Evolutionary conservation across 2,329 filamentous ascomycete genomes (phyloP), one percentile per base, ranked within the genome.

Genomic region (Xylaria multiplex): DNA sequence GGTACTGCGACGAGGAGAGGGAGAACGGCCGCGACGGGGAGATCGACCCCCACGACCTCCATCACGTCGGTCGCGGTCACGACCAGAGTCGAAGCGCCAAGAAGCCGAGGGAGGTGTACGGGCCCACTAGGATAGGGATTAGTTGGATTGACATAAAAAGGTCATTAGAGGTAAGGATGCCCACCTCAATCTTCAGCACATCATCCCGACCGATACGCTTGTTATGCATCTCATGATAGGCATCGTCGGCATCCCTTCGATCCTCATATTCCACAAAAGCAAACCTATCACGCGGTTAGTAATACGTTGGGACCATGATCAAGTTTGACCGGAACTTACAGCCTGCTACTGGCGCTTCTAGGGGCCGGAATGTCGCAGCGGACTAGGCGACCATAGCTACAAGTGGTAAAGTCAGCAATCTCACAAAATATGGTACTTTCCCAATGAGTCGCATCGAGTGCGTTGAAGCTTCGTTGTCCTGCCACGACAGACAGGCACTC

Each of bases 181-280:
- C 73, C 82, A 97, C 96, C 88, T 99, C 96, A 72, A 99, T 98
- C 85, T 99, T 99, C 83, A 99, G 80, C 66, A 97, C 84, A 76
- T 99, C 96, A 78, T 99, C 96, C 69, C 95, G 91, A 54, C 93
- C 94, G 74, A 99, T 93, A 72, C 95, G 93, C 88, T 97, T 97
- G 85, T 98, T 98, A 79, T 99, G 96, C 96, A 99, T 99, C 84
- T 99, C 96, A 80, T 99, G 93, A 79, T 99, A 99, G 54, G 96
- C 96, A 83, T 99, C 96, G 80, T 99, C 96, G 70, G 96, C 94
- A 85, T 99, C 96, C 74, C 96, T 94, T 75, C 95, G 93, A 80
- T 94, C 96, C 84, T 99, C 96, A 81, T 99, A 99, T 83, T 99
- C 96, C 71, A 99, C 96, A 80, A 99, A 99, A 43, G 96, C 96